Base-by-base conservation (phyloP, 1,284 basidiomycete species). In the Coniophora puteana region DNA sequence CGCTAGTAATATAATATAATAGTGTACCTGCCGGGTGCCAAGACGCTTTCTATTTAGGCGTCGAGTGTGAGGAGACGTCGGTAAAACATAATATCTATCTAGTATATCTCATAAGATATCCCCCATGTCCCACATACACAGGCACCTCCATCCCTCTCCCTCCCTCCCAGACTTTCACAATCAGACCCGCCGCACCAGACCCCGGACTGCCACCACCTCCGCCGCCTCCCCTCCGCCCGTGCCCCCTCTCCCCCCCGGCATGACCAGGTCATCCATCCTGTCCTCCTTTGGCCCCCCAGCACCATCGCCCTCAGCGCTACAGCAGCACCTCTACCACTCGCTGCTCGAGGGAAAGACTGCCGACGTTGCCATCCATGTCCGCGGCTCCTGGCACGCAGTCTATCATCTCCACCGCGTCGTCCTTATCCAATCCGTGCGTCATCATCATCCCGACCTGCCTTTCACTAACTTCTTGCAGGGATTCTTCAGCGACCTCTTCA, bases 401-500 rank as follows among this genome's bases (percentile, higher is more conserved):
- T 94, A 93, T 67, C 76, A 70, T 25, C 69, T 92, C 3, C 91
- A 94, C 63, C 74, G 81, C 24, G 83, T 93, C 44, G 79, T 94
- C 25, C 78, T 94, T 38, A 89, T 89, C 38, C 91, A 93, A 61
- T 80, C 89, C 34, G 89, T 87, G 44, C 26, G 47, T 46, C 26
- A 20, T 42, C 14, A 31, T 7, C 32, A 5, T 17, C 26, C 24
- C 10, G 13, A 24, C 18, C 26, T 12, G 1, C 14, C 33, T 18
- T 23, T 40, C 36, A 26, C 2, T 10, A 35, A 17, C 23, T n/a
- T 4, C 18, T 20, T 28, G n/a, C 49, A 83, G 89, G 89, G 80
- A 10, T 94, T 90, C 73, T 94, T 93, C 65, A 76, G 79, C 39
- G 80, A 84, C 23, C 72, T 93, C 14, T 94, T 93, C 63, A 84